Evolutionary conservation across 805 yeast species (phyloP), one percentile per base, ranked within the genome.

Genomic region (Metschnikowia noctiluminum): DNA sequence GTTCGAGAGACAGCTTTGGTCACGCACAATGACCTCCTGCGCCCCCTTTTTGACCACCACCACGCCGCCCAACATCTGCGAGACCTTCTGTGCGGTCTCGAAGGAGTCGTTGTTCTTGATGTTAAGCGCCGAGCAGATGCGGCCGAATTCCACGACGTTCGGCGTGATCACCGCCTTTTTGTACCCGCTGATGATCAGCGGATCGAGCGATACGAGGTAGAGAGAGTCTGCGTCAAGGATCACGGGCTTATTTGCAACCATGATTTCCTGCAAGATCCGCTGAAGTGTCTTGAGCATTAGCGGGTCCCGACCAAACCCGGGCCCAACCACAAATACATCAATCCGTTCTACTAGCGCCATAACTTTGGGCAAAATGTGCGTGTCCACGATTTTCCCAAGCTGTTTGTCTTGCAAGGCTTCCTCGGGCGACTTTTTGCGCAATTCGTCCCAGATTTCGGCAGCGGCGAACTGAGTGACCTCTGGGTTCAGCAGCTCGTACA

Each of bases 181-280:
- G 54, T 80, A 81, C 21, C 82, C 84, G 36, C 69, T 64, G 35
- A 85, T 70, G 13, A 89, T 49, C 2, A 70, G 69, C 0, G 89
- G 86, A 2, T 79, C 66, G 35, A 77, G 64, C 11, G 88, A 77
- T 0, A 94, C 66, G 48, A 91, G 70, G 53, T 62, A 91, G 38
- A 94, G 68, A 0, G 91, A 89, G 69, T 94, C 99, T 0, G 98
- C 99, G 64, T 94, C 99, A 40, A 94, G 64, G 2, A 94, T 82
- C 6, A 94, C 68, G 0, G 96, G 96, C 37, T 84, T 70, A 35
- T 78, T 69, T 39, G 81, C 70, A 21, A 74, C 69, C 58, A 73
- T 79, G 41, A 85, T 76, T 52, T 80, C 81, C 51, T 72, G 72
- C 38, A 90, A 73, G 16, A 89, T 75, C 30, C 73, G 61, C n/a